A percentile compares a stretch with the other conserved stretches of the same genome.
Conservation (phyloP, 257 asterid genomes). For the Fraxinus americana region DNA sequence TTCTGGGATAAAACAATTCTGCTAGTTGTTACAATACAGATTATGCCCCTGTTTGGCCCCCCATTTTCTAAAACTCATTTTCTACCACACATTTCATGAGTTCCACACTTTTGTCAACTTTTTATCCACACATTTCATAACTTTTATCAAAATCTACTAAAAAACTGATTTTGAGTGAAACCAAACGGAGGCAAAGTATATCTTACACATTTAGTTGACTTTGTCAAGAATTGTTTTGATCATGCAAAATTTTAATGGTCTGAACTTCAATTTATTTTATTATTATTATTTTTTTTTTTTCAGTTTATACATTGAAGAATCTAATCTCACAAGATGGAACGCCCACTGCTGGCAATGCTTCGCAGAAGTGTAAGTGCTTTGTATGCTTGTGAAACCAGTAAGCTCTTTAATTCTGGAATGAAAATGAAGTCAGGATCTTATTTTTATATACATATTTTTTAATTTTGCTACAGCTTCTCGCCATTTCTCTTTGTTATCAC, state of each 20-base stretch:
- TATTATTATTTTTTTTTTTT: neutral
- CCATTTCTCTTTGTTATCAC: constrained; percentile 75
- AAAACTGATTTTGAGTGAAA: too few species aligned
- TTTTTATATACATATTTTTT: constrained; percentile 23
- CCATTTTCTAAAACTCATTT: too few species aligned
- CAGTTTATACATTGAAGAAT: constrained; percentile 82
- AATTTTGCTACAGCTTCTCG: constrained; percentile 62
- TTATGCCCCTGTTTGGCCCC: neutral
- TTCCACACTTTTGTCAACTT: too few species aligned
- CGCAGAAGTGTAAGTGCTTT: constrained; percentile 67
- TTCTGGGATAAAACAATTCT: constrained; percentile 1
- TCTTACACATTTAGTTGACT: neutral
- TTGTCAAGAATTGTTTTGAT: neutral
- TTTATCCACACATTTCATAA: too few species aligned
- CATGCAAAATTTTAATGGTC: neutral
- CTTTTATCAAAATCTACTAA: too few species aligned
- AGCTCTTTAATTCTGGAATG: neutral
- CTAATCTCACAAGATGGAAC: constrained; percentile 74
- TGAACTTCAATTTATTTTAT: neutral
- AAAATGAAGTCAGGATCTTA: neutral
- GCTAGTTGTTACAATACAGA: neutral
- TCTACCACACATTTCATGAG: too few species aligned
- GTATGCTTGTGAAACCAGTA: neutral
- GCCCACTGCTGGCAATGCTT: constrained; percentile 47
- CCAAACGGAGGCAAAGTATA: too few species aligned